Percentiles rank a stretch among this genome's conserved stretches.
Evolutionary conservation across 306 rosid genomes (phyloP).

Genomic region (Malus fusca): DNA sequence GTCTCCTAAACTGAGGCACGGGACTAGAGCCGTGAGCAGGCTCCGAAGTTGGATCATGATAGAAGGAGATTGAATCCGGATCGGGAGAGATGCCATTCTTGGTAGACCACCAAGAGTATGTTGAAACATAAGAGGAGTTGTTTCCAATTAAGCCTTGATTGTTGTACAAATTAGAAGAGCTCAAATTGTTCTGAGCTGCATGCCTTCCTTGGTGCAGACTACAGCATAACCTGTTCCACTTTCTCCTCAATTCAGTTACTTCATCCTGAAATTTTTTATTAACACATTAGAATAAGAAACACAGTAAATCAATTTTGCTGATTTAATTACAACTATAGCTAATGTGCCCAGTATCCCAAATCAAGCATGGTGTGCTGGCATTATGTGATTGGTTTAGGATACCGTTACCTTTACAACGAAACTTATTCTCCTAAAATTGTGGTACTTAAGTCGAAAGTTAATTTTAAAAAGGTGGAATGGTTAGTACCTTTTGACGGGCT

Average conservation of each 20-base stretch:
- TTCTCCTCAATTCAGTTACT: slow-evolving; percentile 43
- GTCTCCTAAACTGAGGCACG: slow-evolving; percentile 51
- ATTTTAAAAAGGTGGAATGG: not conserved
- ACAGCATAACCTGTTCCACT: slow-evolving; percentile 69
- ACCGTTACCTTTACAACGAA: not conserved
- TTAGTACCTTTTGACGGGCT: slow-evolving; percentile 53
- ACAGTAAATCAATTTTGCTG: not conserved
- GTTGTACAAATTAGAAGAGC: slow-evolving; percentile 17
- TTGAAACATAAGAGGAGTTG: slow-evolving; percentile 44
- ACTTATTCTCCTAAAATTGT: not conserved
- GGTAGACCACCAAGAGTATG: slow-evolving; percentile 57
- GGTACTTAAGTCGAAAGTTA: slow-evolving; percentile 1
- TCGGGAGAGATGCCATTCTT: slow-evolving; percentile 41
- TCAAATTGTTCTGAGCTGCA: slow-evolving; percentile 29
- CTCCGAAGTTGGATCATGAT: slow-evolving; percentile 37
- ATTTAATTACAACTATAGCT: not conserved
- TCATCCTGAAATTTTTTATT: slow-evolving; percentile 43
- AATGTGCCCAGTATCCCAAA: not conserved
- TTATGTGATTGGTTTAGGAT: not conserved
- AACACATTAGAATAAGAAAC: not conserved
- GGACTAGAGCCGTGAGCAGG: slow-evolving; percentile 30
- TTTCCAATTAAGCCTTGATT: slow-evolving; percentile 31
- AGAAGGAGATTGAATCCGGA: slow-evolving; percentile 53
- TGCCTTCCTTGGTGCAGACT: slow-evolving; percentile 58
- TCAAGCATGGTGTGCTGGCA: not conserved